Percentiles rank a stretch among this genome's conserved stretches.
phyloP scores from a whole-genome alignment of 768 basidiomycete genomes.

The Suillus plorans region DNA sequence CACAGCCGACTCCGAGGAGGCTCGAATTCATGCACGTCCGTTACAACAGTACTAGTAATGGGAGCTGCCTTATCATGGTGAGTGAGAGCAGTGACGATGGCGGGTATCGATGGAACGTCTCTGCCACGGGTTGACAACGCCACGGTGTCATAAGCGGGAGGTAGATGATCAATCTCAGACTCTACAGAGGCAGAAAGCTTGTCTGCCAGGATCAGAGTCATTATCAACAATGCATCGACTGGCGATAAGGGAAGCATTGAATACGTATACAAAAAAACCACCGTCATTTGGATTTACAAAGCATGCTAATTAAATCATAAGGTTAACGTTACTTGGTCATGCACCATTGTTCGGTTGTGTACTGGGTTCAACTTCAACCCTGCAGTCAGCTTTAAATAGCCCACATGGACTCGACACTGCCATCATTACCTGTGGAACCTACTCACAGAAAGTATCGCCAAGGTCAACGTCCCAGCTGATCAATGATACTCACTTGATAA shows the following conservation, averaged over 20 bases:
- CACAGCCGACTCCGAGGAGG: neutral
- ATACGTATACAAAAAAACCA: neutral
- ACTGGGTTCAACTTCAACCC: neutral
- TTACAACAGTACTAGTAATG: neutral
- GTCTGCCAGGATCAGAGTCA: slow-evolving; percentile 1
- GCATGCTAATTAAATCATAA: neutral
- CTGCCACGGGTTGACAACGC: neutral
- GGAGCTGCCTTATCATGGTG: neutral
- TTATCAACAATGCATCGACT: neutral
- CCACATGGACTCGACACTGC: neutral
- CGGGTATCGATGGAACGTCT: neutral
- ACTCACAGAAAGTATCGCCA: neutral
- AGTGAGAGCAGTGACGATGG: neutral
- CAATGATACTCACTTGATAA: neutral
- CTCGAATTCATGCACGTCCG: neutral
- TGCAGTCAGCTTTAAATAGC: neutral
- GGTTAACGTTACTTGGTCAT: neutral
- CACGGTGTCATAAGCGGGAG: neutral
- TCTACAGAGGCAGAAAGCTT: neutral
- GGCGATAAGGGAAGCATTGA: neutral
- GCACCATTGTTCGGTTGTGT: neutral
- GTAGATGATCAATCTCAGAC: neutral
- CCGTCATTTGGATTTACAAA: neutral
- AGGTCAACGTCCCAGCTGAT: neutral
- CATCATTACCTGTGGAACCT: neutral